Evolutionary conservation across 768 basidiomycete genomes (phyloP), one percentile per base, ranked within the genome.

Genomic region (Mycena filopes): DNA sequence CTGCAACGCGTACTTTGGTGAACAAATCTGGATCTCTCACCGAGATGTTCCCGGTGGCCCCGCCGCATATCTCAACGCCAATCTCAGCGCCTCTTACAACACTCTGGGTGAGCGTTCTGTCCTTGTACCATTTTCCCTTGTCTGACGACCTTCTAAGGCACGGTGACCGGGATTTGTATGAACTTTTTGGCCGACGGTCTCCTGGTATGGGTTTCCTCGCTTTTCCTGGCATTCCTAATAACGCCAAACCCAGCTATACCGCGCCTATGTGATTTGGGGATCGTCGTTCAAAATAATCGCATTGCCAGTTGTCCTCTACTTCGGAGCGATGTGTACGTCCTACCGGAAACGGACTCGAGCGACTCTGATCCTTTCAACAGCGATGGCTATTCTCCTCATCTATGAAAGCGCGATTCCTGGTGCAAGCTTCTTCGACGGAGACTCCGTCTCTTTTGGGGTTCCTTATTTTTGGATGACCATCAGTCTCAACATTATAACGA

Each of bases 171-270:
- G 6, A 63, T 68, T 25, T 23, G 71, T 16, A 61, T 82, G 68
- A 79, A 80, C 55, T 69, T 80, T 11, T 71, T 80, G 69, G 75
- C 73, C 21, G 78, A 80, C 45, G 80, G 65, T 0, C 60, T 81
- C 43, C 68, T 82, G 71, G 81, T 82, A n/a, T n/a, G 55, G 54
- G 73, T 63, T 23, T 23, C 20, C 18, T 31, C 13, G 26, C 46
- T 43, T 28, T 23, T 40, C 33, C 25, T 20, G 7, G 18, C 31
- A 6, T 33, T 10, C 11, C 40, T 43, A 28, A 38, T 20, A 49
- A 10, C 47, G 36, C 7, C 5, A 3, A 4, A 1, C 21, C 26
- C 60, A 83, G 82, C 72, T 83, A 33, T 76, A 80, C 57, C 79
- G 80, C n/a, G 79, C 77, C 61, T 78, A 64, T 38, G 69, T 78